Conservation (phyloP, 1,284 basidiomycete species). For the Fomitopsis betulina region DNA sequence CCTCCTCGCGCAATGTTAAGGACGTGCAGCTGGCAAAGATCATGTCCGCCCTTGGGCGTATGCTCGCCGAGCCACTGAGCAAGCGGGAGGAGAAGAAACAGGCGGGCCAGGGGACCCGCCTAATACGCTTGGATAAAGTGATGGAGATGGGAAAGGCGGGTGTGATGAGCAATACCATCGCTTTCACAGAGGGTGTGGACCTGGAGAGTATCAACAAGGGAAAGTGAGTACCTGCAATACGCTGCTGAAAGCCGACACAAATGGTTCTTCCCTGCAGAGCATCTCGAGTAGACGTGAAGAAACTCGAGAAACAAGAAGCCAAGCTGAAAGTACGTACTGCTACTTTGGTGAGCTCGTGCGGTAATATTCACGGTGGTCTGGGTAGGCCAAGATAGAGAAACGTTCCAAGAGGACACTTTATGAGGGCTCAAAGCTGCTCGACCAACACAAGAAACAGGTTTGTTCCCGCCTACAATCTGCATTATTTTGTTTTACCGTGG, state of each 20-base stretch:
- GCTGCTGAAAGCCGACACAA: neutral
- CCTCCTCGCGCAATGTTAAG: constrained; percentile 21
- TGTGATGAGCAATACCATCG: constrained; percentile 83
- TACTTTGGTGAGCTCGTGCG: neutral
- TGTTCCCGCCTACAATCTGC: constrained; percentile 10
- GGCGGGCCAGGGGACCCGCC: constrained; percentile 44
- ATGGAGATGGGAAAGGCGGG: constrained; percentile 89
- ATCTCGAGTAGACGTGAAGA: constrained; percentile 95
- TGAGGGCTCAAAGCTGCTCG: constrained; percentile 93
- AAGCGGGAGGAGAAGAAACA: constrained; percentile 51
- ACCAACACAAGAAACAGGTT: constrained; percentile 88
- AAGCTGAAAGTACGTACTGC: constrained; percentile 71
- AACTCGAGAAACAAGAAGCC: constrained; percentile 97
- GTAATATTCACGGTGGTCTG: neutral
- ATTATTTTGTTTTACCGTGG: too few species aligned
- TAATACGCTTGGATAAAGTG: constrained; percentile 86
- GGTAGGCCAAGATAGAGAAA: constrained; percentile 94
- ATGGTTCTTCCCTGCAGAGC: constrained; percentile 45
- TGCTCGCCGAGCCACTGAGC: constrained; percentile 61
- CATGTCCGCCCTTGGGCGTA: constrained; percentile 60
- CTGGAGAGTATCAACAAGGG: constrained; percentile 93
- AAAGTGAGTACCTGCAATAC: constrained; percentile 62
- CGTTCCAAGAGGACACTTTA: constrained; percentile 85
- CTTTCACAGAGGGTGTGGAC: constrained; percentile 83
- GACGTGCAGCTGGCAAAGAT: constrained; percentile 47